Evolutionary conservation across 257 asterid genomes (phyloP).

Genomic region (Thymus quinquecostatus): DNA sequence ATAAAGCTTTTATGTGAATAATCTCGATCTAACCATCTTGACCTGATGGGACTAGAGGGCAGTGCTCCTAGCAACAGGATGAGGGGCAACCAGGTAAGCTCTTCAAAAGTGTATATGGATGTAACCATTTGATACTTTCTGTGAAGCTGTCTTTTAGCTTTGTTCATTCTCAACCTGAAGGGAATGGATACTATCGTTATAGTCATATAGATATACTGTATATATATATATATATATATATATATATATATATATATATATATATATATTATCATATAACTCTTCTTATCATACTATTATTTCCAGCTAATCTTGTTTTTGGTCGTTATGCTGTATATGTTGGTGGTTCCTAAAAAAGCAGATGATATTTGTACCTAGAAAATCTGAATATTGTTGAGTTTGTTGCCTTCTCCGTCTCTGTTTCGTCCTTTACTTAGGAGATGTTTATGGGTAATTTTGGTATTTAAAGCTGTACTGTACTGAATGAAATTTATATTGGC

Average conservation of each 20-base stretch:
- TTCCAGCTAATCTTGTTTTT: not conserved
- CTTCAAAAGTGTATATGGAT: too few species aligned
- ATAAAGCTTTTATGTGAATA: too few species aligned
- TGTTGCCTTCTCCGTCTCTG: conserved; percentile 9
- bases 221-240: too few species aligned
- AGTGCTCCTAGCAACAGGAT: too few species aligned
- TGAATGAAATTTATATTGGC: conserved; percentile 35
- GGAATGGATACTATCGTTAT: not conserved
- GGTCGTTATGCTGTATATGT: conserved; percentile 12
- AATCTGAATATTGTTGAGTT: not conserved
- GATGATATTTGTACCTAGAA: not conserved
- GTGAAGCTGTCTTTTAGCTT: conserved; percentile 3
- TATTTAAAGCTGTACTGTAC: conserved; percentile 27
- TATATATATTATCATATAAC: too few species aligned
- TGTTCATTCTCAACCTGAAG: conserved; percentile 5
- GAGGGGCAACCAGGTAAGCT: too few species aligned
- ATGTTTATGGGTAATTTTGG: conserved; percentile 20
- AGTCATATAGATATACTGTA: not conserved
- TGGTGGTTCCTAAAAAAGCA: not conserved
- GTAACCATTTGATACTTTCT: not conserved
- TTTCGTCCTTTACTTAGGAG: conserved; percentile 28
- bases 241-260: too few species aligned
- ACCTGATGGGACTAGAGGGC: too few species aligned
- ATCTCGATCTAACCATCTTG: too few species aligned
- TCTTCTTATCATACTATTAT: not conserved